Evolutionary conservation across 305 asterid genomes (phyloP), one percentile per base, ranked within the genome.

Genomic region (Solanum chacoense): DNA sequence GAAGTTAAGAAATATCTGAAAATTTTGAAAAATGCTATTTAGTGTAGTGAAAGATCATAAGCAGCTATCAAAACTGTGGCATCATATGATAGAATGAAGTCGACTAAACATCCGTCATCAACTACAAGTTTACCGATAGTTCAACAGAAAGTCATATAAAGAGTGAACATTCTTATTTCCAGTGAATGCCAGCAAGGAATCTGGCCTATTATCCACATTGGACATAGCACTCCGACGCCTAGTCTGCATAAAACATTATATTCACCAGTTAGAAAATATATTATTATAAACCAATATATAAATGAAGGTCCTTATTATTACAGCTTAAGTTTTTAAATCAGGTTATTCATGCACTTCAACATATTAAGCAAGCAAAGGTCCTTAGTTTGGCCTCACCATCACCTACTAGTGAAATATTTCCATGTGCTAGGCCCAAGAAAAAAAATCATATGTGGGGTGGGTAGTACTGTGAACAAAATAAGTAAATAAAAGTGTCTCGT

Each of bases 121-220:
- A 69, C 4, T 35, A 79, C 8, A n/a, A 16, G 6, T 34, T 42
- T 73, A 36, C 99, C 99, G 95, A 90, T 94, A 95, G 90, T 96
- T 95, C 83, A 96, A 91, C 90, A 98, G 92, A 91, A 96, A 92
- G 85, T 96, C 99, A 80, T 94, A 98, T 90, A 96, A 89, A 20
- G 93, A 97, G 71, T 96, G 98, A 45, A 95, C 95, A 85, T 91
- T 94, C 90, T 90, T 90, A 89, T 94, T 93, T 91, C 99, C 98
- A 83, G 90, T 87, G 91, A 95, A 90, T 96, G 90, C 91, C 94
- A 98, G 92, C 88, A 95, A 89, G 40, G 99, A 98, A 86, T 98
- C 93, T 6, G 98, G 94, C 91, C 95, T 93, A 91, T 93, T 95
- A 92, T 96, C 99, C 91, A 96, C 93, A 63, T 93, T 95, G 86